Evolutionary conservation across 306 rosid genomes (phyloP).

Genomic region (Parietaria judaica): DNA sequence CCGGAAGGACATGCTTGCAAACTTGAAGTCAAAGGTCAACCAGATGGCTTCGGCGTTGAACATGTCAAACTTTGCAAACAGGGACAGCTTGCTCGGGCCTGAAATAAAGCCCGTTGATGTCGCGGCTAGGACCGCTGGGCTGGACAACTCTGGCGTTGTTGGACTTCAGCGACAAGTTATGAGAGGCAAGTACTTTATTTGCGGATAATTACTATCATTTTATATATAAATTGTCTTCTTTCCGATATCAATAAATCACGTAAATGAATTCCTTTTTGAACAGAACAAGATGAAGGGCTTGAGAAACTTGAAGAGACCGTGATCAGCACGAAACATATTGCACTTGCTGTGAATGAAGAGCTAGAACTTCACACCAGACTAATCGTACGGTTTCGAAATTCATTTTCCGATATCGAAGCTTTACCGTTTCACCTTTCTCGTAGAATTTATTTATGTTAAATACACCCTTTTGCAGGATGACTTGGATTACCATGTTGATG

Average conservation of each 20-base stretch:
- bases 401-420: constrained; percentile 6
- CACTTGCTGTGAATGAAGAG: constrained; percentile 96
- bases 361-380: constrained; percentile 83
- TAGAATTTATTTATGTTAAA: constrained; percentile 2
- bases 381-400: constrained; percentile 48
- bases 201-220: neutral
- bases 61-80: constrained; percentile 79
- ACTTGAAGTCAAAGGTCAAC: constrained; percentile 66
- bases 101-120: constrained; percentile 76
- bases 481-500: constrained; percentile 88
- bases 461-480: constrained; percentile 58
- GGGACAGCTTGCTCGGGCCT: constrained; percentile 89
- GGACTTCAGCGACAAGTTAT: constrained; percentile 87
- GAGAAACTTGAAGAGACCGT: constrained; percentile 93
- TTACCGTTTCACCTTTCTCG: neutral
- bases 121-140: constrained; percentile 63
- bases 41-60: constrained; percentile 89
- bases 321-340: constrained; percentile 92
- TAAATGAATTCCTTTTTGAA: constrained; percentile 22
- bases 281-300: constrained; percentile 98
- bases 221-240: neutral
- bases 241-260: constrained; percentile 18
- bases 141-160: constrained; percentile 79
- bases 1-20: constrained; percentile 69
- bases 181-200: constrained; percentile 49